phyloP scores from a whole-genome alignment of 306 rosid species.

The Fagus crenata region DNA sequence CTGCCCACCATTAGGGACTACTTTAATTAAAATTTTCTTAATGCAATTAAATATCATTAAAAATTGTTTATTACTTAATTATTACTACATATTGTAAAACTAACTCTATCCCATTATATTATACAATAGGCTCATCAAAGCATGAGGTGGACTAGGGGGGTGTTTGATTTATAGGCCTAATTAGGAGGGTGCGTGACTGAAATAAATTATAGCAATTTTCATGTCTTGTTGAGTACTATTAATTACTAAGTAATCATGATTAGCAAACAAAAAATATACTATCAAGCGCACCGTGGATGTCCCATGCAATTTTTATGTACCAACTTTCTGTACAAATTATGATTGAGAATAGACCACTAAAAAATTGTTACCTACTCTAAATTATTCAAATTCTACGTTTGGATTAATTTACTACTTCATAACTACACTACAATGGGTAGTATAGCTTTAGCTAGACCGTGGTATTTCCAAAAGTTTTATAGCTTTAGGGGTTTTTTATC shows the following conservation, averaged over 20 bases:
- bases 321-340: not conserved
- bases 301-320: constrained; percentile 4
- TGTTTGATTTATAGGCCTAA: constrained; percentile 22
- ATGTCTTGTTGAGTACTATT: constrained; percentile 4
- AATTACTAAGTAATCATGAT: constrained; percentile 6
- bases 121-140: constrained; percentile 6
- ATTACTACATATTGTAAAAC: too few relatives aligned
- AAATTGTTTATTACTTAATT: not conserved
- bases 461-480: too few relatives aligned
- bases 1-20: constrained; percentile 23
- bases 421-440: not conserved
- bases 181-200: constrained; percentile 20
- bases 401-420: not conserved
- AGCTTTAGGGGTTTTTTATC: too few relatives aligned
- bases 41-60: constrained; percentile 10
- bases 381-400: not conserved
- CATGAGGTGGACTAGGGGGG: constrained; percentile 12
- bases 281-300: not conserved
- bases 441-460: too few relatives aligned
- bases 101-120: not conserved
- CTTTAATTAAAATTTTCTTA: not conserved
- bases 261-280: not conserved
- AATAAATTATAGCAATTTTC: not conserved
- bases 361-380: constrained; percentile 3
- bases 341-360: not conserved